Evolutionary conservation across 2,329 filamentous ascomycete species (phyloP).

Genomic region (Neofusicoccum kwambonambiense): DNA sequence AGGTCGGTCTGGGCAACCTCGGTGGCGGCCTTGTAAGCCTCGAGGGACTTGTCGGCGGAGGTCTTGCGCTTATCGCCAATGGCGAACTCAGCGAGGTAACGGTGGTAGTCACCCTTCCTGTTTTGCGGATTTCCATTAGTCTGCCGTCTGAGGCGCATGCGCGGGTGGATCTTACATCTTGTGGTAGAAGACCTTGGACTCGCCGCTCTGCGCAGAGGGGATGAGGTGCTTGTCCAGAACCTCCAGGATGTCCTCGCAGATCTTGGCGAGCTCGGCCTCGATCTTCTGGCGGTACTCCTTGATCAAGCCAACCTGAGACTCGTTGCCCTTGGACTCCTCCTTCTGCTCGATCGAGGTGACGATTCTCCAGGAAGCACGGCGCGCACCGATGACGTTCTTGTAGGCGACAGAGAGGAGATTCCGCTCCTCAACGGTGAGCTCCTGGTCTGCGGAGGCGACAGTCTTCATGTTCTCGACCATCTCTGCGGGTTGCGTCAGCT

Average conservation of each 20-base stretch:
- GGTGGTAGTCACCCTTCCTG: slow-evolving; percentile 97
- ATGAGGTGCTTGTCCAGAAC: slow-evolving; percentile 92
- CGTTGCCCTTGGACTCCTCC: slow-evolving; percentile 97
- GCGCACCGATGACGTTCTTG: slow-evolving; percentile 99
- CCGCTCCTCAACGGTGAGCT: slow-evolving; percentile 68
- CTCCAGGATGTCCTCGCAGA: slow-evolving; percentile 96
- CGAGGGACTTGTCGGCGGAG: slow-evolving; percentile 80
- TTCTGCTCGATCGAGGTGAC: slow-evolving; percentile 99
- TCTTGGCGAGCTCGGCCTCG: slow-evolving; percentile 92
- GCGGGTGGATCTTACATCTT: slow-evolving; percentile 73
- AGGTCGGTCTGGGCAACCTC: slow-evolving; percentile 98
- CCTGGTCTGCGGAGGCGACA: slow-evolving; percentile 52
- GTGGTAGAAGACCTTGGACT: slow-evolving; percentile 99
- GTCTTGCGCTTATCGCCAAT: slow-evolving; percentile 89
- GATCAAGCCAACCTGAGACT: slow-evolving; percentile 92
- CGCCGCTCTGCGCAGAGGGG: slow-evolving; percentile 91
- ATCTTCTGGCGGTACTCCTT: slow-evolving; percentile 98
- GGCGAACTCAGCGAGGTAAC: slow-evolving; percentile 91
- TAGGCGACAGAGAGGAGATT: slow-evolving; percentile 98
- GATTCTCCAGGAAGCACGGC: slow-evolving; percentile 98
- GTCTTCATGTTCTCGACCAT: slow-evolving; percentile 99
- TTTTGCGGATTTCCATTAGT: not conserved
- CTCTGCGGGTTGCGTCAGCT: slow-evolving; percentile 54
- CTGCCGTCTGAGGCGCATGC: not conserved
- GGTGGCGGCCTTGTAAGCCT: slow-evolving; percentile 99